A percentile compares a stretch with the other conserved stretches of the same genome.
Evolutionary conservation across 257 asterid species (phyloP).

Genomic region (Datura wrightii): DNA sequence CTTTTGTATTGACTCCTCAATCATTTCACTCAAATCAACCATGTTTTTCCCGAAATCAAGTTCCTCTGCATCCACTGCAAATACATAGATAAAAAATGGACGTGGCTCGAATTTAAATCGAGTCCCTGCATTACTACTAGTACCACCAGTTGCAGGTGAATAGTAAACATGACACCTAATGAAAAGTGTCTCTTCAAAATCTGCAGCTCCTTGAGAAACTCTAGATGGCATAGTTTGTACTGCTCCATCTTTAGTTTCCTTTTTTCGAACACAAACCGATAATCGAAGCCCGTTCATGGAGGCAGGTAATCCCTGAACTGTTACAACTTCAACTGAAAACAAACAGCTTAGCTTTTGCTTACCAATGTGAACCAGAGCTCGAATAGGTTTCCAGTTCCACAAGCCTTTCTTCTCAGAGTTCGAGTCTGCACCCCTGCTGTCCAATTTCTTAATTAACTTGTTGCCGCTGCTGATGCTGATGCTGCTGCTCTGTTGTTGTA

Average conservation of each 20-base stretch:
- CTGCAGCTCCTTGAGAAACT: constrained; percentile 81
- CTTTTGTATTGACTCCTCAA: constrained; percentile 79
- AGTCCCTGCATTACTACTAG: constrained; percentile 37
- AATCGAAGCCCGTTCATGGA: constrained; percentile 93
- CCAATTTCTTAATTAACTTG: constrained; percentile 39
- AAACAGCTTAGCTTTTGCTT: constrained; percentile 91
- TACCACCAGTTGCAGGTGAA: constrained; percentile 45
- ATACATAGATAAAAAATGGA: constrained; percentile 69
- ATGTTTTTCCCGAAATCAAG: constrained; percentile 70
- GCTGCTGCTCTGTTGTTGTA: constrained; percentile 17
- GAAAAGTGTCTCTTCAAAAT: constrained; percentile 89
- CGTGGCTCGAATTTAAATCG: constrained; percentile 76
- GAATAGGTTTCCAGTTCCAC: constrained; percentile 92
- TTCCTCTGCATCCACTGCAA: constrained; percentile 84
- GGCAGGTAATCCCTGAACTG: constrained; percentile 67
- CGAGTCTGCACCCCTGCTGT: constrained; percentile 38
- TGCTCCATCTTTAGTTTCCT: constrained; percentile 69
- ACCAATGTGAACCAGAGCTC: constrained; percentile 72
- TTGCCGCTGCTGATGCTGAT: constrained; percentile 16
- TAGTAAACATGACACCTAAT: constrained; percentile 78
- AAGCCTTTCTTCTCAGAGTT: constrained; percentile 64
- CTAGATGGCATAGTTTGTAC: constrained; percentile 95
- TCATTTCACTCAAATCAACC: constrained; percentile 70
- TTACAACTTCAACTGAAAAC: constrained; percentile 80
- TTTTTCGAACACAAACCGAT: constrained; percentile 78